Conservation (phyloP, 1,139 yeast genomes). For the Protomyces macrosporus region DNA sequence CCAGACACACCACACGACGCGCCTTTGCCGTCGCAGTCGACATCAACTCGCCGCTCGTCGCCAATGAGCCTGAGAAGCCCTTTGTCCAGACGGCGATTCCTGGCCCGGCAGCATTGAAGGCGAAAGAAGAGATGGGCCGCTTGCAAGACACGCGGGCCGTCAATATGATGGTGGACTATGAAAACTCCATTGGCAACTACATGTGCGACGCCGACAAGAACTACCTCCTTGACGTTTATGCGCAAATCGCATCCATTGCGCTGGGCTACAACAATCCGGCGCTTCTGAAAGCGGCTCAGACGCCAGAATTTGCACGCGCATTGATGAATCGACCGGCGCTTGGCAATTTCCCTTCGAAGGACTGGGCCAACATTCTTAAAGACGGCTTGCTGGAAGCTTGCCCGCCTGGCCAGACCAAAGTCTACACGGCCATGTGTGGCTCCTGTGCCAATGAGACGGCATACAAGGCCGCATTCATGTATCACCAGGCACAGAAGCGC, state of each 20-base stretch:
- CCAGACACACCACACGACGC: neutral
- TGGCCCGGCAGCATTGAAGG: slow-evolving; percentile 55
- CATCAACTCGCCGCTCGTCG: slow-evolving; percentile 39
- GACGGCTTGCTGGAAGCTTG: slow-evolving; percentile 58
- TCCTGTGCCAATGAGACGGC: slow-evolving; percentile 83
- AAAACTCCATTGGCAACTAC: slow-evolving; percentile 65
- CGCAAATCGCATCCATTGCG: slow-evolving; percentile 73
- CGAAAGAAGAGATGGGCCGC: slow-evolving; percentile 47
- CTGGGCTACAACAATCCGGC: slow-evolving; percentile 77
- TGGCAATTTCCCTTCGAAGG: slow-evolving; percentile 67
- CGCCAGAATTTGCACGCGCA: slow-evolving; percentile 61
- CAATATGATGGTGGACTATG: slow-evolving; percentile 64
- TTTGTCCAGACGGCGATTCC: slow-evolving; percentile 52
- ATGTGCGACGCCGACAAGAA: slow-evolving; percentile 69
- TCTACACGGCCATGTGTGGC: slow-evolving; percentile 74
- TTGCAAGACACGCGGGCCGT: slow-evolving; percentile 63
- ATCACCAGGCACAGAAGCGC: slow-evolving; percentile 60
- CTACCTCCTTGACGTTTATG: slow-evolving; percentile 60
- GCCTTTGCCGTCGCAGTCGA: slow-evolving; percentile 5
- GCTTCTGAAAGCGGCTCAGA: slow-evolving; percentile 55
- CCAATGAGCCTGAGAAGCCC: slow-evolving; percentile 63
- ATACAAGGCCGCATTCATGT: slow-evolving; percentile 75
- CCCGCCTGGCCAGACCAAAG: slow-evolving; percentile 61
- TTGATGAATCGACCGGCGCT: slow-evolving; percentile 71
- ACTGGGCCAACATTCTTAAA: slow-evolving; percentile 53